Percentiles rank a stretch among this genome's conserved stretches.
Evolutionary conservation across 495 filamentous ascomycete genomes (phyloP).

Genomic region (Margaritispora aquatica): DNA sequence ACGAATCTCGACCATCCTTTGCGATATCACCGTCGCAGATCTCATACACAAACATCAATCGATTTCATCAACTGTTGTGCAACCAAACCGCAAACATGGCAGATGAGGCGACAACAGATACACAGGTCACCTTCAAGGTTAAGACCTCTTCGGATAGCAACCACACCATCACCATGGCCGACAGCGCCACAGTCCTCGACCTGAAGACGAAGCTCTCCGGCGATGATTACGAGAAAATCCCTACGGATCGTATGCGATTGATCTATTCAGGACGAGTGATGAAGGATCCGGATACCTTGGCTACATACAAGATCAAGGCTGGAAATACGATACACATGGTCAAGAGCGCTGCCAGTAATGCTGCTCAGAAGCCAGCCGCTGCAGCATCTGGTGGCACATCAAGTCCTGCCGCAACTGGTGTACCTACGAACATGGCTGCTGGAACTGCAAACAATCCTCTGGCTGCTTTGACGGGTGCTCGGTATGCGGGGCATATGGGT

Average conservation of each 20-base stretch:
- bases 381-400: conserved; percentile 42
- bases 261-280: conserved; percentile 97
- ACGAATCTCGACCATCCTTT: not conserved
- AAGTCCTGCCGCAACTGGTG: conserved; percentile 41
- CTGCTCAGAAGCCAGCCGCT: conserved; percentile 52
- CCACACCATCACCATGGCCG: conserved; percentile 71
- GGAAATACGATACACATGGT: conserved; percentile 96
- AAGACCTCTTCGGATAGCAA: conserved; percentile 85
- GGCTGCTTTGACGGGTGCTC: conserved; percentile 84
- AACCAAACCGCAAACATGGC: conserved; percentile 33
- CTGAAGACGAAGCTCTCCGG: conserved; percentile 83
- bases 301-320: conserved; percentile 87
- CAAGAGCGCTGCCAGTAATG: conserved; percentile 89
- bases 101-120: conserved; percentile 46
- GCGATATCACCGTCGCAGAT: not conserved
- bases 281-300: conserved; percentile 84
- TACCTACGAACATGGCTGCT: conserved; percentile 86
- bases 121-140: conserved; percentile 82
- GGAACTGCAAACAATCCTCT: conserved; percentile 89
- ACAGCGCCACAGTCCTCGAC: conserved; percentile 71
- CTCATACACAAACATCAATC: not conserved
- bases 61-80: not conserved
- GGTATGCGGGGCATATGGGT: conserved; percentile 88
- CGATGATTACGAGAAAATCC: conserved; percentile 74
- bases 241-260: conserved; percentile 80